phyloP scores from a whole-genome alignment of 2,329 filamentous ascomycete genomes.

The Monosporascus sp. region DNA sequence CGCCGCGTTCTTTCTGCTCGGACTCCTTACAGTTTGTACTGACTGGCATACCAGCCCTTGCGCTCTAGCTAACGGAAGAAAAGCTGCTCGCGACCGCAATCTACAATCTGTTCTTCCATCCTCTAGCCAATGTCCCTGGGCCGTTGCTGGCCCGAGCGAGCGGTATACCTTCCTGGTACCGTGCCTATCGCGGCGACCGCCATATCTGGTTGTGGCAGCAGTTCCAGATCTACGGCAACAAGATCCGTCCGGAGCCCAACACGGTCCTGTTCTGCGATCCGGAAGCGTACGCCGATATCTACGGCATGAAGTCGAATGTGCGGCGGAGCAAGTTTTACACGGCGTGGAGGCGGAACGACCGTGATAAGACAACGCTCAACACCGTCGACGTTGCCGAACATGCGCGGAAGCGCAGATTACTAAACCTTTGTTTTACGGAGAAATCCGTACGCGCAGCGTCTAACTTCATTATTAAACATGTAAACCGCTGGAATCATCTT shows the following conservation, averaged over 20 bases:
- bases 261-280: conserved; percentile 14
- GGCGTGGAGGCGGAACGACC: conserved; percentile 2
- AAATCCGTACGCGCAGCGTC: conserved; percentile 12
- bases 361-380: conserved; percentile 9
- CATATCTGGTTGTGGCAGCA: conserved; percentile 17
- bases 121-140: conserved; percentile 15
- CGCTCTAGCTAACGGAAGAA: not conserved
- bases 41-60: no score
- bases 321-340: conserved; percentile 14
- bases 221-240: conserved; percentile 15
- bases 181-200: conserved; percentile 8
- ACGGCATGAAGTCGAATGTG: conserved; percentile 17
- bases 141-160: conserved; percentile 16
- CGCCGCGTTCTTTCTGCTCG: no score
- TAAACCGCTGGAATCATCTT: conserved; percentile 18
- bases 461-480: conserved; percentile 12
- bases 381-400: conserved; percentile 12
- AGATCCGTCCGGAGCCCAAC: conserved; percentile 13
- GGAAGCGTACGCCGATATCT: conserved; percentile 13
- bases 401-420: conserved; percentile 12
- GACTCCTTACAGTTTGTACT: no score
- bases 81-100: conserved; percentile 5
- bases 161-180: conserved; percentile 17
- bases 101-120: conserved; percentile 19
- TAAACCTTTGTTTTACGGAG: conserved; percentile 17